A percentile compares a stretch with the other conserved stretches of the same genome.
These are phyloP conservation scores for Caloboletus firmus DNA, from an alignment of 1,284 basidiomycete genomes.

Conservation along the genomic window DNA sequence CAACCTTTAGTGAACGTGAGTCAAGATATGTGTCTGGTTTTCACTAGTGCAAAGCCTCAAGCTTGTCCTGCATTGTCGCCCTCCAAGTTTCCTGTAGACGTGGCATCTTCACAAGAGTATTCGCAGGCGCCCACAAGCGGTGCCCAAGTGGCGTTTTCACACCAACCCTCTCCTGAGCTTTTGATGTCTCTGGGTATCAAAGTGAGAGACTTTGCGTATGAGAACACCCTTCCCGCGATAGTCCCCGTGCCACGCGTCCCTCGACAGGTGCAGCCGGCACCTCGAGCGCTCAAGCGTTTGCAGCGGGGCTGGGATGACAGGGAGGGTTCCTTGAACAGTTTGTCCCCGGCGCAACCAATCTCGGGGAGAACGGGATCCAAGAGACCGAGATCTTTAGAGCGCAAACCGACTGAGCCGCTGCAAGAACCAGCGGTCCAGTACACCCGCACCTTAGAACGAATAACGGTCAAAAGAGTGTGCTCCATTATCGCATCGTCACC, in stretches of 20 bases:
- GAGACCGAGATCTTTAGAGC: constrained; percentile 39
- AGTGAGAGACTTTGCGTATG: constrained; percentile 72
- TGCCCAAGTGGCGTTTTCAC: constrained; percentile 11
- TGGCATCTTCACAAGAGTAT: constrained; percentile 7
- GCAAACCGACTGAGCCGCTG: constrained; percentile 52
- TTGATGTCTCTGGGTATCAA: constrained; percentile 55
- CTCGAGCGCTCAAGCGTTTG: constrained; percentile 40
- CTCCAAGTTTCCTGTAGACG: constrained; percentile 23
- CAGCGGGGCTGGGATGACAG: constrained; percentile 33
- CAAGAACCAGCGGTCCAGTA: constrained; percentile 25
- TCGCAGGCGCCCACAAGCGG: constrained; percentile 21
- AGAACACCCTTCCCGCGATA: constrained; percentile 61
- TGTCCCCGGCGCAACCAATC: constrained; percentile 4
- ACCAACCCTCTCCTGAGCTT: constrained; percentile 39
- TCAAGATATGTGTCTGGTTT: constrained; percentile 30
- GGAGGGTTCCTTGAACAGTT: constrained; percentile 18
- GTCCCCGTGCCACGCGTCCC: constrained; percentile 43
- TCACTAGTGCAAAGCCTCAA: constrained; percentile 31
- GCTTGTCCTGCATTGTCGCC: constrained; percentile 20
- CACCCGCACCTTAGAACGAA: constrained; percentile 22
- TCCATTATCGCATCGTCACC: constrained; percentile 14
- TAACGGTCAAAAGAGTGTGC: constrained; percentile 17
- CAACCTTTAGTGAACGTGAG: constrained; percentile 31
- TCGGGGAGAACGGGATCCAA: constrained; percentile 17
- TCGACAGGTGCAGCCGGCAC: constrained; percentile 47